Conservation (phyloP, 2,329 filamentous ascomycete species). For the Colletotrichum orchidophilum region DNA sequence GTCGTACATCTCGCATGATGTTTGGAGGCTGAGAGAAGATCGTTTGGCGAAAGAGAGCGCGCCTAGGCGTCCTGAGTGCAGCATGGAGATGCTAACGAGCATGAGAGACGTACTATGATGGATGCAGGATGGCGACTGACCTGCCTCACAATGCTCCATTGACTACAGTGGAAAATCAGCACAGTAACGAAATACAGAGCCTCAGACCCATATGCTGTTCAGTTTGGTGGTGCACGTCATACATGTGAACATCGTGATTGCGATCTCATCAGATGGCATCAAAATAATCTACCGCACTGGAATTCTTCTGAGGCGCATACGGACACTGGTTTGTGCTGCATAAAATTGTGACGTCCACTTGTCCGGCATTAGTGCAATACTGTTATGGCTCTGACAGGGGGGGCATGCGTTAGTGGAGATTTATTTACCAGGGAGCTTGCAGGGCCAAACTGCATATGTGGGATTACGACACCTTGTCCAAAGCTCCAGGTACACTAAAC, state of each 20-base stretch:
- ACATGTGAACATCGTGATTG: not conserved
- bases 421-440: slow-evolving; percentile 5
- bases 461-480: slow-evolving; percentile 46
- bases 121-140: slow-evolving; percentile 25
- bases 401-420: not conserved
- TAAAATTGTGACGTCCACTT: not conserved
- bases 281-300: not conserved
- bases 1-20: not conserved
- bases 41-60: slow-evolving; percentile 28
- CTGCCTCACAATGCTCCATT: slow-evolving; percentile 16
- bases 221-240: not conserved
- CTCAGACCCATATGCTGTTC: slow-evolving; percentile 6
- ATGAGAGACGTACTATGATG: slow-evolving; percentile 33
- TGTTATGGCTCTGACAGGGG: not conserved
- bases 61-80: slow-evolving; percentile 32
- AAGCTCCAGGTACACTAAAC: slow-evolving; percentile 31
- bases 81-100: slow-evolving; percentile 26
- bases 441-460: slow-evolving; percentile 21
- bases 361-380: slow-evolving; percentile 5
- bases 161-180: slow-evolving; percentile 30
- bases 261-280: not conserved
- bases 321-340: not conserved
- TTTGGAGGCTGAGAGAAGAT: slow-evolving; percentile 14
- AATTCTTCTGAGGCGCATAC: not conserved
- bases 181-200: slow-evolving; percentile 35